Evolutionary conservation across 2,329 filamentous ascomycete species (phyloP).

Genomic region (Calonectria pseudoturangicola): DNA sequence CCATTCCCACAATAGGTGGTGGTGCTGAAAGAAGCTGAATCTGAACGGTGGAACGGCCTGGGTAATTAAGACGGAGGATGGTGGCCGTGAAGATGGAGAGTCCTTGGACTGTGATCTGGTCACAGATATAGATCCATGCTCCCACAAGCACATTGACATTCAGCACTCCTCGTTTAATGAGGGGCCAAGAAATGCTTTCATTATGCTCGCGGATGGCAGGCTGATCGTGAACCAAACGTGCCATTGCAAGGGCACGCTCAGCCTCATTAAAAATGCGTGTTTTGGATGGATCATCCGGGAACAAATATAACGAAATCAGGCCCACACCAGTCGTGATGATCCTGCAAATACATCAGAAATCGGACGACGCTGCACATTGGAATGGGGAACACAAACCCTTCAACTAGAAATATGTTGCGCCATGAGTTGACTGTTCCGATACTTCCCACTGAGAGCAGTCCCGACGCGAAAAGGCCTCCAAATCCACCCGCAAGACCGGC

Average conservation of each 20-base stretch:
- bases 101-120: constrained; percentile 74
- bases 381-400: constrained; percentile 58
- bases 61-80: constrained; percentile 61
- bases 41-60: constrained; percentile 48
- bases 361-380: too few species aligned
- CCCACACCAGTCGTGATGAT: constrained; percentile 71
- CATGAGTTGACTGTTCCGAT: constrained; percentile 63
- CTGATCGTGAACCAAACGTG: constrained; percentile 65
- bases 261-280: constrained; percentile 71
- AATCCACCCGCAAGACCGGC: constrained; percentile 75
- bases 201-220: constrained; percentile 65
- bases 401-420: constrained; percentile 79
- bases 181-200: constrained; percentile 65
- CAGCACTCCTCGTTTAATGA: constrained; percentile 70
- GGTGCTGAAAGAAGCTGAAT: constrained; percentile 54
- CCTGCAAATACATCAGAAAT: constrained; percentile 47
- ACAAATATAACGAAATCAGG: constrained; percentile 67
- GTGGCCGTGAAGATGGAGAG: constrained; percentile 70
- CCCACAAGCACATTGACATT: constrained; percentile 57
- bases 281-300: constrained; percentile 69
- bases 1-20: constrained; percentile 51
- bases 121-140: constrained; percentile 72
- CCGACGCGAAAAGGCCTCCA: constrained; percentile 73
- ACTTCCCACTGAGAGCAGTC: constrained; percentile 52
- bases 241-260: constrained; percentile 72